Evolutionary conservation across 768 basidiomycete genomes (phyloP).

Genomic region (Suillus alpinus): DNA sequence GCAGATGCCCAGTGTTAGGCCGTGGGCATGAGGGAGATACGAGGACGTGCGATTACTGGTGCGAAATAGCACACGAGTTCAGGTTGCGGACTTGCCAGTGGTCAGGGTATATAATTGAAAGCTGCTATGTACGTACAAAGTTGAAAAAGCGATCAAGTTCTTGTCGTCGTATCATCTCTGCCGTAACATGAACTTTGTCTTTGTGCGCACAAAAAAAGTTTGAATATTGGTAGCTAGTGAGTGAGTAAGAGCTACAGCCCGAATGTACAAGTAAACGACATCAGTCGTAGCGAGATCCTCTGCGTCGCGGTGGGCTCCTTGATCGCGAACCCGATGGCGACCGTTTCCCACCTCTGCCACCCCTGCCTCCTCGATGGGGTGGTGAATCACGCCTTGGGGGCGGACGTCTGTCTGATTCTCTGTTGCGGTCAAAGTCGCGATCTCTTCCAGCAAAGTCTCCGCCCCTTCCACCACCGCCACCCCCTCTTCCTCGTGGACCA

Average conservation of each 20-base stretch:
- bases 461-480: conserved; percentile 22
- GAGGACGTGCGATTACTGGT: background rate
- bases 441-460: conserved; percentile 34
- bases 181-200: background rate
- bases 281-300: conserved; percentile 33
- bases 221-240: background rate
- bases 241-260: too few species aligned
- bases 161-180: background rate
- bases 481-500: conserved; percentile 41
- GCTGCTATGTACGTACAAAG: background rate
- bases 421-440: conserved; percentile 34
- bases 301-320: conserved; percentile 40
- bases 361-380: conserved; percentile 45
- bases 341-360: conserved; percentile 42
- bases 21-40: background rate
- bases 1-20: background rate
- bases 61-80: background rate
- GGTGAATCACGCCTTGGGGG: conserved; percentile 46
- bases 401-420: conserved; percentile 48
- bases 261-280: background rate
- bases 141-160: background rate
- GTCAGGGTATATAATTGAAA: background rate
- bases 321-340: conserved; percentile 37
- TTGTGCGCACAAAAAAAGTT: background rate
- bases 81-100: background rate